Percentiles rank a stretch among this genome's conserved stretches.
These are phyloP conservation scores for Pezicula rhizophila DNA, from an alignment of 2,329 filamentous ascomycete genomes.

Conservation along the genomic window DNA sequence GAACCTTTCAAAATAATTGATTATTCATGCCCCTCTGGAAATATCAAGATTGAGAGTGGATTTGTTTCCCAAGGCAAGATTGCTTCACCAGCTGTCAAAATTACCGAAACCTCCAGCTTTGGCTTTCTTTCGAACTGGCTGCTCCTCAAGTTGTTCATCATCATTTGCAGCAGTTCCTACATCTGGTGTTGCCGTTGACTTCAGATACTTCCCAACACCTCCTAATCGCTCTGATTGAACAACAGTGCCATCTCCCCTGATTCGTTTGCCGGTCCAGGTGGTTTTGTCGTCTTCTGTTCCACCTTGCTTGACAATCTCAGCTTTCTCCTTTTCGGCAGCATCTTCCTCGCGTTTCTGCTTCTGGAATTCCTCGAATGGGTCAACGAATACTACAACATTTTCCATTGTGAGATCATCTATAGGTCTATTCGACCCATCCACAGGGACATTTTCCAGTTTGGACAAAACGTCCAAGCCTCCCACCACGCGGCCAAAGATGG, in stretches of 20 bases:
- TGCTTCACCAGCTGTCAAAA: slow-evolving; percentile 78
- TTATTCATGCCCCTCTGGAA: too few species aligned
- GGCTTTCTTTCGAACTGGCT: slow-evolving; percentile 74
- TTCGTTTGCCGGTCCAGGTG: slow-evolving; percentile 94
- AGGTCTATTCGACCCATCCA: slow-evolving; percentile 70
- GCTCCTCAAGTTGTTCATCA: slow-evolving; percentile 56
- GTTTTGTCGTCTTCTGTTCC: slow-evolving; percentile 81
- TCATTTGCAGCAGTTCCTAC: slow-evolving; percentile 43
- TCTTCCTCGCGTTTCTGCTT: slow-evolving; percentile 65
- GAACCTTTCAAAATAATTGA: too few species aligned
- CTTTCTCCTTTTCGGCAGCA: slow-evolving; percentile 47
- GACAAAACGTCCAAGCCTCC: slow-evolving; percentile 67
- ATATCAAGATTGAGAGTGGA: too few species aligned
- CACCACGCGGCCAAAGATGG: slow-evolving; percentile 86
- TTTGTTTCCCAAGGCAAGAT: too few species aligned
- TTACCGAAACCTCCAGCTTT: slow-evolving; percentile 84
- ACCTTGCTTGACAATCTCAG: slow-evolving; percentile 56
- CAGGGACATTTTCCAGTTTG: slow-evolving; percentile 70
- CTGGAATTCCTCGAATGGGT: slow-evolving; percentile 92
- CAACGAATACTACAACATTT: slow-evolving; percentile 79
- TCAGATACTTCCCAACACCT: slow-evolving; percentile 76
- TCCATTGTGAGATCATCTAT: slow-evolving; percentile 73
- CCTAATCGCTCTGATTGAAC: slow-evolving; percentile 37
- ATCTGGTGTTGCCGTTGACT: slow-evolving; percentile 42
- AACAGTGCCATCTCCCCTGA: slow-evolving; percentile 61